These are phyloP conservation scores for Ceratocystis destructans DNA, from an alignment of 2,329 filamentous ascomycete species.

Conservation along the genomic window DNA sequence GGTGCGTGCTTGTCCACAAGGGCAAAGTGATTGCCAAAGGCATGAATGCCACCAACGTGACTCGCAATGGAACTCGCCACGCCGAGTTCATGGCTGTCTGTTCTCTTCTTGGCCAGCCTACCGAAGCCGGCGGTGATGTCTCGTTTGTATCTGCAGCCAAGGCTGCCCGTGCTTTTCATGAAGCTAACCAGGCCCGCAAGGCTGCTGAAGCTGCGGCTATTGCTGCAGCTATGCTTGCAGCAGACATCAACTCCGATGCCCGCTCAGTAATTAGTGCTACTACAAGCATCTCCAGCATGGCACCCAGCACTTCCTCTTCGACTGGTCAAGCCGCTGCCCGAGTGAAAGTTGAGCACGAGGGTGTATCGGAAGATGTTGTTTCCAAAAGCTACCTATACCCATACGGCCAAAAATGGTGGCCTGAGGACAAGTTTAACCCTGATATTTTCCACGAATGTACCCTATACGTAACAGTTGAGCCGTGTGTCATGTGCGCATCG, in stretches of 20 bases:
- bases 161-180: slow-evolving; percentile 20
- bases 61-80: slow-evolving; percentile 80
- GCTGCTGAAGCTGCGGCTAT: slow-evolving; percentile 26
- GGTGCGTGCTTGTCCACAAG: slow-evolving; percentile 79
- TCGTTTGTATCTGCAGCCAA: slow-evolving; percentile 19
- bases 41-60: slow-evolving; percentile 95
- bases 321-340: slow-evolving; percentile 12
- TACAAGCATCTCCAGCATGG: slow-evolving; percentile 12
- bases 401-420: slow-evolving; percentile 40
- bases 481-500: slow-evolving; percentile 97
- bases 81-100: slow-evolving; percentile 84
- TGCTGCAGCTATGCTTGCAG: slow-evolving; percentile 25
- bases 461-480: slow-evolving; percentile 94
- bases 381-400: slow-evolving; percentile 44
- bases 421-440: slow-evolving; percentile 16
- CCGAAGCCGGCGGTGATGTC: slow-evolving; percentile 10
- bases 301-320: slow-evolving; percentile 17
- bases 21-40: slow-evolving; percentile 70
- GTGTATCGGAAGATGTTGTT: slow-evolving; percentile 35
- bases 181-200: slow-evolving; percentile 22
- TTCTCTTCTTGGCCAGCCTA: slow-evolving; percentile 33
- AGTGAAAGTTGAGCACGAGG: slow-evolving; percentile 18
- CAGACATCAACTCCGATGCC: slow-evolving; percentile 12
- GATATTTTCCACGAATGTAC: slow-evolving; percentile 43
- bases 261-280: slow-evolving; percentile 15